These are phyloP conservation scores for Linum lewisii DNA, from an alignment of 345 rosid species.

Conservation along the genomic window DNA sequence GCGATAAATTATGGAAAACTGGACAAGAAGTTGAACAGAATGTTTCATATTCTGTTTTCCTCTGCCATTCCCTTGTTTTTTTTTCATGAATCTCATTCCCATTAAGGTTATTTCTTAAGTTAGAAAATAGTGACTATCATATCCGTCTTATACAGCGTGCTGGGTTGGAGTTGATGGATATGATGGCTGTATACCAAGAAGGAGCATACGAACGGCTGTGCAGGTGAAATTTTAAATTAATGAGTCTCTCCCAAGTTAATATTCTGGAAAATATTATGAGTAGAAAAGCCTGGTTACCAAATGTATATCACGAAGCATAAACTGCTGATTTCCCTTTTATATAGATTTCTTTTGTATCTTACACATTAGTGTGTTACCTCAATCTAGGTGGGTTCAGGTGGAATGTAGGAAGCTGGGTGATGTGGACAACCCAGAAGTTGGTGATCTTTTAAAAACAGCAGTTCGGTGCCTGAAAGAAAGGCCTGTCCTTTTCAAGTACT, in stretches of 20 bases:
- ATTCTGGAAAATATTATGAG: no score
- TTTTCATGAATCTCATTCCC: background rate
- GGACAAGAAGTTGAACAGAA: background rate
- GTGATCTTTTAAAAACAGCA: slow-evolving; percentile 72
- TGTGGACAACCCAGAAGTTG: slow-evolving; percentile 85
- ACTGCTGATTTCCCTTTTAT: slow-evolving; percentile 1
- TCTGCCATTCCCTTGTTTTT: background rate
- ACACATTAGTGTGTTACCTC: background rate
- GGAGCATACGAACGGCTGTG: slow-evolving; percentile 98
- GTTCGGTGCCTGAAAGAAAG: slow-evolving; percentile 86
- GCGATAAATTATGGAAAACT: background rate
- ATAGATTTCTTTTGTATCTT: background rate
- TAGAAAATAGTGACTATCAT: background rate
- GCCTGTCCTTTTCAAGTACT: slow-evolving; percentile 93
- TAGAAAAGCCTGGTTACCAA: no score
- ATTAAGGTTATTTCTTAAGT: background rate
- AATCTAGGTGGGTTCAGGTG: slow-evolving; percentile 92
- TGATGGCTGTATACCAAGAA: slow-evolving; percentile 98
- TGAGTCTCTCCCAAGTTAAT: no score
- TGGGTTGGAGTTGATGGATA: slow-evolving; percentile 97
- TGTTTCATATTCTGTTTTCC: background rate
- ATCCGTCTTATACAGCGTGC: slow-evolving; percentile 61
- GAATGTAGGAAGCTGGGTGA: slow-evolving; percentile 96
- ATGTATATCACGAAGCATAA: background rate
- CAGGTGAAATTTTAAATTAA: slow-evolving; percentile 38